Conservation (phyloP, 2,329 filamentous ascomycete genomes). For the Scedosporium aurantiacum region DNA sequence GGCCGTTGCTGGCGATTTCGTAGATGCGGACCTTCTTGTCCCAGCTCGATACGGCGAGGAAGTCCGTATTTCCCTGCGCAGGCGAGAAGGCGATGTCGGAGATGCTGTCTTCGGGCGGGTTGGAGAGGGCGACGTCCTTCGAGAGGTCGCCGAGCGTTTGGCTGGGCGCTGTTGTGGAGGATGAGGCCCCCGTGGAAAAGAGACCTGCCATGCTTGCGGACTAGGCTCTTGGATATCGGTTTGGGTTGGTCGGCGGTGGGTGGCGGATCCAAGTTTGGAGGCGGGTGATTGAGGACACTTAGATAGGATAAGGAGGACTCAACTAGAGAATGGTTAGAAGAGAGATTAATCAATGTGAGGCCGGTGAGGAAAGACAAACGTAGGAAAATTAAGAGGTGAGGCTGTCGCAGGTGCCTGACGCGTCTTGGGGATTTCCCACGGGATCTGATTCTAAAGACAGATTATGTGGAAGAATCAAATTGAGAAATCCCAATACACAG, state of each 20-base stretch:
- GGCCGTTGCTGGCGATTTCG: constrained; percentile 68
- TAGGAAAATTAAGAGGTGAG: too few relatives aligned
- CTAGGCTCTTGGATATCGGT: too few relatives aligned
- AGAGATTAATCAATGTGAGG: too few relatives aligned
- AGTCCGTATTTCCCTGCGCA: constrained; percentile 43
- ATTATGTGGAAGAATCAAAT: not conserved
- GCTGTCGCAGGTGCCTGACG: too few relatives aligned
- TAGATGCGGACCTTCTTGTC: constrained; percentile 98
- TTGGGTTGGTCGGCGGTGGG: too few relatives aligned
- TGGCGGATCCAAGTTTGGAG: not conserved
- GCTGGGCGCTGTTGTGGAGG: constrained; percentile 41
- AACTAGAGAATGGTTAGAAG: too few relatives aligned
- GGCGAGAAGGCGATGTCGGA: constrained; percentile 79
- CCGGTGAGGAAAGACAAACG: too few relatives aligned
- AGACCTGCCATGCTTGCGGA: constrained; percentile 48
- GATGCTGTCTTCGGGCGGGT: constrained; percentile 79
- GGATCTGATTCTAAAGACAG: not conserved
- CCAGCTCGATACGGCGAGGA: constrained; percentile 87
- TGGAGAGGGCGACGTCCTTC: constrained; percentile 69
- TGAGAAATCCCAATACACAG: not conserved
- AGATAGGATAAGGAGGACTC: too few relatives aligned
- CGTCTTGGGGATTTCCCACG: not conserved
- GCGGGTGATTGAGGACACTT: not conserved
- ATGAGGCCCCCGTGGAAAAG: constrained; percentile 42
- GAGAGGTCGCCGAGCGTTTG: constrained; percentile 84